phyloP scores from a whole-genome alignment of 2,329 filamentous ascomycete genomes.

The Penicillium hesseltinei region DNA sequence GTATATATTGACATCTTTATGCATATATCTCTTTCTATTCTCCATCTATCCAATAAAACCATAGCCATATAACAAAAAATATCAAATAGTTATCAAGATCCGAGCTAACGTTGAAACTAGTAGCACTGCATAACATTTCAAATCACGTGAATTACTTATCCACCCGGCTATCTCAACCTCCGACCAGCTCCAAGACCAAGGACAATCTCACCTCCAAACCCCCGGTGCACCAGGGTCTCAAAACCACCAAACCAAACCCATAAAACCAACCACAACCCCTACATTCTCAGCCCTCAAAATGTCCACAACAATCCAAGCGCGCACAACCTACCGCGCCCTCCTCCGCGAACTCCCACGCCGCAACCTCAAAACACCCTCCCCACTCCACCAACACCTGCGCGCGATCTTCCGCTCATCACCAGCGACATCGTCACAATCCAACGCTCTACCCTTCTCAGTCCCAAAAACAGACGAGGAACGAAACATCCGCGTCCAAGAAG shows the following conservation, averaged over 20 bases:
- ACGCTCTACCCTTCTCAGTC: constrained; percentile 15
- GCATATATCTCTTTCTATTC: neutral
- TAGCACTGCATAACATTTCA: neutral
- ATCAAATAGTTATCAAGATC: too few species aligned
- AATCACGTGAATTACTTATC: constrained; percentile 3
- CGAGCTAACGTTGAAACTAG: neutral
- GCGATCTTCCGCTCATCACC: constrained; percentile 53
- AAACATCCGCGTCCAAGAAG: constrained; percentile 48
- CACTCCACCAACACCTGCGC: constrained; percentile 69
- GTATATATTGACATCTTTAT: constrained; percentile 14
- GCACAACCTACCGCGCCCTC: constrained; percentile 81
- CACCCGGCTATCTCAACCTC: constrained; percentile 1
- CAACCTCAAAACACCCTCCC: constrained; percentile 60
- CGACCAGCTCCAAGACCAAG: neutral
- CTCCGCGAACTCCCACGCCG: constrained; percentile 84
- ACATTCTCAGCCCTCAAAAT: constrained; percentile 13
- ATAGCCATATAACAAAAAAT: neutral
- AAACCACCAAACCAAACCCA: neutral
- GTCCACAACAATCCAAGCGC: constrained; percentile 46
- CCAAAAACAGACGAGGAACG: constrained; percentile 16
- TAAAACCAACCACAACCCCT: neutral
- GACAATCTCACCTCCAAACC: neutral
- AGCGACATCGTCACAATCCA: constrained; percentile 1
- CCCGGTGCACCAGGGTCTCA: neutral
- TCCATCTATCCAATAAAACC: neutral